A percentile compares a stretch with the other conserved stretches of the same genome.
Evolutionary conservation across 2,329 filamentous ascomycete genomes (phyloP).

Genomic region (Epicoccum nigrum): DNA sequence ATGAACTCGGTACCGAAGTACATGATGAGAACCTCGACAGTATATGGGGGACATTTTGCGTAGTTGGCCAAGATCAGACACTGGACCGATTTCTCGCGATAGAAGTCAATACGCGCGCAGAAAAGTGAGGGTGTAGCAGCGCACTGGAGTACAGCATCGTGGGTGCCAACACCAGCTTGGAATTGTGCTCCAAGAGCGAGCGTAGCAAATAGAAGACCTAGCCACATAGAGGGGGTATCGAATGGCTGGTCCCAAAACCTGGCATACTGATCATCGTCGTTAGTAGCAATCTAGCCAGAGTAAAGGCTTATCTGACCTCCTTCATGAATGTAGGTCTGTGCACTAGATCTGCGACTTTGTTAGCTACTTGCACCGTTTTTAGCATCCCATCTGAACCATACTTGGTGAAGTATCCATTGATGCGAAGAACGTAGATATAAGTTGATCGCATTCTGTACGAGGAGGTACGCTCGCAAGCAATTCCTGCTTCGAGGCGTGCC

Average conservation of each 20-base stretch:
- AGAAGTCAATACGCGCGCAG: conserved; percentile 34
- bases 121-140: conserved; percentile 21
- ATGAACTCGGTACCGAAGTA: conserved; percentile 42
- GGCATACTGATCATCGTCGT: conserved; percentile 44
- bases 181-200: conserved; percentile 41
- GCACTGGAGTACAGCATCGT: conserved; percentile 3
- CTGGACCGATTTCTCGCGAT: conserved; percentile 42
- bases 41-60: conserved; percentile 43
- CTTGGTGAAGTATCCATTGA: conserved; percentile 37
- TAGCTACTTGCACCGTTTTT: not conserved
- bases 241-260: conserved; percentile 52
- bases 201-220: conserved; percentile 53
- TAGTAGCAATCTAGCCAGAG: not conserved
- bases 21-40: conserved; percentile 37
- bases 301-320: conserved; percentile 21
- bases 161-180: conserved; percentile 24
- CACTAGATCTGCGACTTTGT: conserved; percentile 26
- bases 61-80: conserved; percentile 44
- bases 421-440: conserved; percentile 34
- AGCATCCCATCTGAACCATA: conserved; percentile 11
- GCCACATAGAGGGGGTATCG: conserved; percentile 50
- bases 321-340: conserved; percentile 40
- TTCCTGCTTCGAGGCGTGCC: conserved; percentile 37
- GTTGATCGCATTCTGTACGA: conserved; percentile 31
- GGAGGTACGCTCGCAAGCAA: conserved; percentile 30